phyloP scores from a whole-genome alignment of 2,329 filamentous ascomycete species.

The Paradendryphiella salina region DNA sequence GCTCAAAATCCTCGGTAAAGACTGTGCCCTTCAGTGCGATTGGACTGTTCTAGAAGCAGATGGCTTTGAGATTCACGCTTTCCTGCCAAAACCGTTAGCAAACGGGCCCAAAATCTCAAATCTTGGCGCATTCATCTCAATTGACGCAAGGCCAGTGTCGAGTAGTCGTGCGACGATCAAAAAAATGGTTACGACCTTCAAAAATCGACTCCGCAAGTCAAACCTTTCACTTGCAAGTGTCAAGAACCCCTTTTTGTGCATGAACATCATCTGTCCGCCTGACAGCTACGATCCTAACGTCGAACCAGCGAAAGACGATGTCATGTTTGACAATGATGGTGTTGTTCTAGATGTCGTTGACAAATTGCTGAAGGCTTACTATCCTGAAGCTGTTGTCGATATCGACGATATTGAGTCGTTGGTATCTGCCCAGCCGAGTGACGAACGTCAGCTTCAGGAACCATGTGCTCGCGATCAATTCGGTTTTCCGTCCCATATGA shows the following conservation, averaged over 20 bases:
- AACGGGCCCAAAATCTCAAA: constrained; percentile 47
- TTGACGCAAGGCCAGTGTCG: constrained; percentile 69
- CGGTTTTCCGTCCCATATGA: neutral
- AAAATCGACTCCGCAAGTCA: constrained; percentile 51
- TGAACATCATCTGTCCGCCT: constrained; percentile 65
- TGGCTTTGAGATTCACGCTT: constrained; percentile 58
- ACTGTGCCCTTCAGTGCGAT: constrained; percentile 60
- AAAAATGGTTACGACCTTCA: constrained; percentile 60
- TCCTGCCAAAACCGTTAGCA: constrained; percentile 60
- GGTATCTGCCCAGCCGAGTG: constrained; percentile 4
- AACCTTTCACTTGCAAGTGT: constrained; percentile 32
- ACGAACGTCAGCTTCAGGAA: neutral
- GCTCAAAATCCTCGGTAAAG: constrained; percentile 64
- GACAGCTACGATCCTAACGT: constrained; percentile 73
- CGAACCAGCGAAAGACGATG: constrained; percentile 71
- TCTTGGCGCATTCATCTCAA: constrained; percentile 62
- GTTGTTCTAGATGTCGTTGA: constrained; percentile 51
- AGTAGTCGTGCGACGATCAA: constrained; percentile 60
- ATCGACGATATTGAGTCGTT: constrained; percentile 5
- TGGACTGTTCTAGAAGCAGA: constrained; percentile 44
- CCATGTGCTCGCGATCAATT: neutral
- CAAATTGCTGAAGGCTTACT: constrained; percentile 51
- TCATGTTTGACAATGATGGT: constrained; percentile 65
- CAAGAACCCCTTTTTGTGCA: constrained; percentile 63
- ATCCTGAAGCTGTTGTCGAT: constrained; percentile 26